Evolutionary conservation across 768 basidiomycete species (phyloP).

Genomic region (Hypholoma fasciculare): DNA sequence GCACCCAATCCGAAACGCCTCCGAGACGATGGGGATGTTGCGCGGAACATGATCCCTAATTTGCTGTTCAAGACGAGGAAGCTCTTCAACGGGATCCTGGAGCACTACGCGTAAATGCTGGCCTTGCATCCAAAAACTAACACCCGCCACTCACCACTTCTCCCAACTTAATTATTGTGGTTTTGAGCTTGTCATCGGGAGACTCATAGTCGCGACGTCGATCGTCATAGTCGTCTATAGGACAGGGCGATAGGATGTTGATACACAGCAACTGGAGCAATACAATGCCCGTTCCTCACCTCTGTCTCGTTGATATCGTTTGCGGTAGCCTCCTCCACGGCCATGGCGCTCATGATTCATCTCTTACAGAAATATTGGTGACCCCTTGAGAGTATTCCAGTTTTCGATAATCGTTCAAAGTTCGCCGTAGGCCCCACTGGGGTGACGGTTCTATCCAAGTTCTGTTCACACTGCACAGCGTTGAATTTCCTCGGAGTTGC

Average conservation of each 20-base stretch:
- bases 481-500: no score
- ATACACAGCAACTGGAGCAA: slow-evolving; percentile 17
- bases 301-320: slow-evolving; percentile 41
- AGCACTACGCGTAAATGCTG: slow-evolving; percentile 1
- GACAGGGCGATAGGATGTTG: slow-evolving; percentile 11
- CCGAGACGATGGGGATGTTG: slow-evolving; percentile 65
- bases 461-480: no score
- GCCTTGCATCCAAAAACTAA: slow-evolving; percentile 6
- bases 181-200: slow-evolving; percentile 71
- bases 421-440: no score
- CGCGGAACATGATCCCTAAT: slow-evolving; percentile 60
- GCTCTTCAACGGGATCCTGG: slow-evolving; percentile 72
- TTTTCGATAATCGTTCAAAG: not conserved
- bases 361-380: slow-evolving; percentile 8
- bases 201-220: slow-evolving; percentile 67
- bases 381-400: not conserved
- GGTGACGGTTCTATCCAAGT: no score
- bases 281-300: slow-evolving; percentile 41
- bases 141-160: slow-evolving; percentile 68
- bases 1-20: slow-evolving; percentile 75
- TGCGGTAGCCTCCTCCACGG: slow-evolving; percentile 45
- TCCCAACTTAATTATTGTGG: slow-evolving; percentile 68
- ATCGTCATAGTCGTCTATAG: slow-evolving; percentile 68
- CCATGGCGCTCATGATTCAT: slow-evolving; percentile 67
- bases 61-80: slow-evolving; percentile 64